A percentile compares a stretch with the other conserved stretches of the same genome.
phyloP scores from a whole-genome alignment of 2,329 filamentous ascomycete genomes.

The Dactylellina parvicollis region DNA sequence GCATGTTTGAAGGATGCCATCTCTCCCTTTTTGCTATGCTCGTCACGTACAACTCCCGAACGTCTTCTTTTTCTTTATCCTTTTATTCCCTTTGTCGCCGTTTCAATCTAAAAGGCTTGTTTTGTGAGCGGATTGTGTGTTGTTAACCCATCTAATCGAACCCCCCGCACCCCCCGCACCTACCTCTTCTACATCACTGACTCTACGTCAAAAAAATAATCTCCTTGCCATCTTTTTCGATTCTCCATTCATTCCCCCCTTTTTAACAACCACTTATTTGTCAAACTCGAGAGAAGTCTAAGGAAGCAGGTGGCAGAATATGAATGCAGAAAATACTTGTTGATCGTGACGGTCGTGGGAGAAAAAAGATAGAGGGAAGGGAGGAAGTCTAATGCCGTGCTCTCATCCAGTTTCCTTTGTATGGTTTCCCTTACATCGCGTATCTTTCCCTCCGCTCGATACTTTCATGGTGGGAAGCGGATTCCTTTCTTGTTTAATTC shows the following conservation, averaged over 20 bases:
- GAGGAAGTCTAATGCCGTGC: conserved; percentile 43
- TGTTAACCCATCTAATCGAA: conserved; percentile 42
- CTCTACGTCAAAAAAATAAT: conserved; percentile 51
- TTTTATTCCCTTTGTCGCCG: conserved; percentile 31
- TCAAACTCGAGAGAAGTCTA: conserved; percentile 25
- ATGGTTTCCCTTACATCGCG: conserved; percentile 35
- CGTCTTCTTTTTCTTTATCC: conserved; percentile 31
- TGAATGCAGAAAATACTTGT: conserved; percentile 23
- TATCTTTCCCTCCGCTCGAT: conserved; percentile 6
- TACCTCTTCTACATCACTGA: conserved; percentile 27
- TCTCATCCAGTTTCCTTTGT: conserved; percentile 43
- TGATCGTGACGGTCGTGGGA: conserved; percentile 16
- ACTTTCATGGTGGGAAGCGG: conserved; percentile 6
- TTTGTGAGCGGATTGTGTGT: conserved; percentile 54
- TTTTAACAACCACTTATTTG: conserved; percentile 32
- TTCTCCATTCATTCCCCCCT: conserved; percentile 28
- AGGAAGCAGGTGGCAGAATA: conserved; percentile 12
- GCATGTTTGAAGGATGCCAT: neutral
- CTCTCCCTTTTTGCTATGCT: conserved; percentile 28
- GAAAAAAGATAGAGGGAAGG: conserved; percentile 22
- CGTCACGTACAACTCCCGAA: conserved; percentile 41
- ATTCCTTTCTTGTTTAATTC: conserved; percentile 13
- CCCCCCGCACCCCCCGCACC: conserved; percentile 3
- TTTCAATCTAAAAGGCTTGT: conserved; percentile 28
- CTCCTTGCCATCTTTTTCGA: conserved; percentile 40